Conservation (phyloP, 2,329 filamentous ascomycete species). For the Cladophialophora chaetospira region DNA sequence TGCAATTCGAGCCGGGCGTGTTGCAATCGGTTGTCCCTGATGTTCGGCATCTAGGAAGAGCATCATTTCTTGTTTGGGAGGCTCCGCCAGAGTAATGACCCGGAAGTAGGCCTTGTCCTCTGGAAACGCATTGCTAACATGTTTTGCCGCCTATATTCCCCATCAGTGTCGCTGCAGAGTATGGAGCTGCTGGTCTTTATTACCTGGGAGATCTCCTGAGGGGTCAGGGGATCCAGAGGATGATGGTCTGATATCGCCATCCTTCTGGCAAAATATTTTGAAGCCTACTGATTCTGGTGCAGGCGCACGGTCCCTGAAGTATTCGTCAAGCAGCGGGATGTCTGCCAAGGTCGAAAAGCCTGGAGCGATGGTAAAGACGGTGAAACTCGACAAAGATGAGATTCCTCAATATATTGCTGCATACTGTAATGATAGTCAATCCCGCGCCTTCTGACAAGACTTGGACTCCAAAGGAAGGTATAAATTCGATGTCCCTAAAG, state of each 20-base stretch:
- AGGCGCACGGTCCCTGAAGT: too few relatives aligned
- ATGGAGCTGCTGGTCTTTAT: neutral
- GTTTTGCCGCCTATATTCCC: constrained; percentile 33
- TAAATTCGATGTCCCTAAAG: constrained; percentile 10
- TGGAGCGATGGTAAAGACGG: too few relatives aligned
- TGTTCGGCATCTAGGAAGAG: constrained; percentile 48
- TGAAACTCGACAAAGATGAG: neutral
- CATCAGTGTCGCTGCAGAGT: neutral
- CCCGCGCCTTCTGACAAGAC: constrained; percentile 17
- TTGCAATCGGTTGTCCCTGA: constrained; percentile 24
- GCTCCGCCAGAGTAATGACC: constrained; percentile 55
- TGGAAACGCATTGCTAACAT: constrained; percentile 42
- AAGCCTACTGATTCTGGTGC: too few relatives aligned
- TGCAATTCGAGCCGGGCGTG: constrained; percentile 42
- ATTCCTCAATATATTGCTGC: neutral
- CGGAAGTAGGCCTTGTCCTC: constrained; percentile 47
- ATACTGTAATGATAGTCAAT: neutral
- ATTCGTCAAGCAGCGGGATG: too few relatives aligned
- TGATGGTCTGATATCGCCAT: constrained; percentile 29
- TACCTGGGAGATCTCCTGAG: constrained; percentile 38
- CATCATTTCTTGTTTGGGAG: constrained; percentile 52
- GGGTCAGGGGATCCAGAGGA: constrained; percentile 39
- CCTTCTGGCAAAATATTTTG: neutral
- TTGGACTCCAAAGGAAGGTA: constrained; percentile 16
- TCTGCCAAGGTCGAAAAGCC: too few relatives aligned